phyloP scores from a whole-genome alignment of 306 rosid genomes.

The Glycine tomentella region DNA sequence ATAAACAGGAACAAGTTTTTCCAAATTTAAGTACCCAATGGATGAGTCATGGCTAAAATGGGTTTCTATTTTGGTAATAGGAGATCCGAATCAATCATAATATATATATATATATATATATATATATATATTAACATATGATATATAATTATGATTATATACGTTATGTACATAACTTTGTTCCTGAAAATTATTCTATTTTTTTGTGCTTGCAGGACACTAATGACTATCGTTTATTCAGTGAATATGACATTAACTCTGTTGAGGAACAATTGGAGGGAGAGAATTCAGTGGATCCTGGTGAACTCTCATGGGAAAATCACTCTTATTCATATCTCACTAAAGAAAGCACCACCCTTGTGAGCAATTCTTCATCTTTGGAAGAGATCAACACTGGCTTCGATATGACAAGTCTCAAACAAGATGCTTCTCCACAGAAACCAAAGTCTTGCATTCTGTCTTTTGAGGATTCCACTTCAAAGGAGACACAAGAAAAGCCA shows the following conservation, averaged over 20 bases:
- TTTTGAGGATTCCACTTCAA: slow-evolving; percentile 14
- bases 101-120: no score
- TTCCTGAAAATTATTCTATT: background rate
- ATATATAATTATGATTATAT: background rate
- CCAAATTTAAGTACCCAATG: background rate
- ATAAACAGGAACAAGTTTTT: background rate
- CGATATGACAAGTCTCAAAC: background rate
- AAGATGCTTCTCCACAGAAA: background rate
- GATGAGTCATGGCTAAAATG: background rate
- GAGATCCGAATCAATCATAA: background rate
- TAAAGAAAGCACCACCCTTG: background rate
- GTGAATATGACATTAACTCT: background rate
- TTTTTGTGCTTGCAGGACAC: slow-evolving; percentile 3
- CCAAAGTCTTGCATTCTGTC: background rate
- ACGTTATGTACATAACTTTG: background rate
- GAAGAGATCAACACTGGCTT: background rate
- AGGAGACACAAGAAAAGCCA: background rate
- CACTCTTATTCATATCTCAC: background rate
- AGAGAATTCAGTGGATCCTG: background rate
- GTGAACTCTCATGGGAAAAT: background rate
- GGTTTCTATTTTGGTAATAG: background rate
- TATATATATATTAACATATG: background rate
- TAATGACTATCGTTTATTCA: background rate
- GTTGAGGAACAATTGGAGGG: background rate
- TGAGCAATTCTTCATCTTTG: background rate